A percentile compares a stretch with the other conserved stretches of the same genome.
phyloP scores from a whole-genome alignment of 2,329 filamentous ascomycete species.

The Curvularia hawaiiensis region DNA sequence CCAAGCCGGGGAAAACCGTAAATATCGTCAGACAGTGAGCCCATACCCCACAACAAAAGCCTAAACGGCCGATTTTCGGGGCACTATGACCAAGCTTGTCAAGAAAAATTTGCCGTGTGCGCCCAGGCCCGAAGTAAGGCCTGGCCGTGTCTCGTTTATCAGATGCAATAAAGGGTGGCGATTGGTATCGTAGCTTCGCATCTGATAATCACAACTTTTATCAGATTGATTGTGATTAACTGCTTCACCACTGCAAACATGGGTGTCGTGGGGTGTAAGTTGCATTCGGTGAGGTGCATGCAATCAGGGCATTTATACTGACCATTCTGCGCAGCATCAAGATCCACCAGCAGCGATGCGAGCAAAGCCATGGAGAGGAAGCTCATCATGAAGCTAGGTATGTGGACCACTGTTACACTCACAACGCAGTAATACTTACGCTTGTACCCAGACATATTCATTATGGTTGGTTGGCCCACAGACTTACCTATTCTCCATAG shows the following conservation, averaged over 20 bases:
- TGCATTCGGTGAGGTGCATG: neutral
- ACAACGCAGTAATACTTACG: neutral
- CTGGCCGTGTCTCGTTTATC: neutral
- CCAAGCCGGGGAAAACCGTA: neutral
- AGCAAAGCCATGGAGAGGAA: conserved; percentile 8
- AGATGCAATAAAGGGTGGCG: neutral
- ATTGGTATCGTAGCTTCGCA: neutral
- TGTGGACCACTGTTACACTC: neutral
- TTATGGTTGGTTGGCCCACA: conserved; percentile 4
- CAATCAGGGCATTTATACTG: neutral
- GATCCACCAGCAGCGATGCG: neutral
- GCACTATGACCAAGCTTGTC: neutral
- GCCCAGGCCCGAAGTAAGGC: neutral
- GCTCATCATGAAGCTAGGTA: conserved; percentile 13
- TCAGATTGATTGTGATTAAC: neutral
- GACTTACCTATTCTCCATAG: neutral
- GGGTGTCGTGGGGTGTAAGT: neutral
- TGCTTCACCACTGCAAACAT: neutral
- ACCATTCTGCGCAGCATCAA: neutral
- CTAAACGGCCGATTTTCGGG: conserved; percentile 1
- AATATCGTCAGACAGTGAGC: neutral
- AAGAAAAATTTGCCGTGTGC: neutral
- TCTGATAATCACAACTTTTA: neutral
- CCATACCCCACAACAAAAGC: neutral
- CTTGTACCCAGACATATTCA: conserved; percentile 3